These are phyloP conservation scores for Rhizopogon vinicolor DNA, from an alignment of 768 basidiomycete species.

Conservation along the genomic window DNA sequence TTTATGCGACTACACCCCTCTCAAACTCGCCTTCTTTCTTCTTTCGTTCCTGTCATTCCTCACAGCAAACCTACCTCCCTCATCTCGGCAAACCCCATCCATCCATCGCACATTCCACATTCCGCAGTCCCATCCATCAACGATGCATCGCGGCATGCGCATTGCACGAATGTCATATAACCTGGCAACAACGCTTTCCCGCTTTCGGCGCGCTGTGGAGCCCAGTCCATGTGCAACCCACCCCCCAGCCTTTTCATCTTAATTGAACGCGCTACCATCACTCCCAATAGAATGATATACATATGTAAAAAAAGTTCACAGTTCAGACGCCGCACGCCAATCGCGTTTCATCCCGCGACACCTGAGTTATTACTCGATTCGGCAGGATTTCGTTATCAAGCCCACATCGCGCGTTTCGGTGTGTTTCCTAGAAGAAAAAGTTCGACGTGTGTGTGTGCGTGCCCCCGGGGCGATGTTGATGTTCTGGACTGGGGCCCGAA, in stretches of 20 bases:
- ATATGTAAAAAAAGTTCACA: background rate
- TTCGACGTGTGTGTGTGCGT: background rate
- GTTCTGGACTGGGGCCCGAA: background rate
- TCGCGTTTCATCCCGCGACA: background rate
- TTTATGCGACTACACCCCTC: background rate
- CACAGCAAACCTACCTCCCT: background rate
- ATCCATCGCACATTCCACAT: no score
- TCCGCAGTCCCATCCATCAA: background rate
- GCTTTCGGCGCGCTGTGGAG: slow-evolving; percentile 1
- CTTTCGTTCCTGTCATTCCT: background rate
- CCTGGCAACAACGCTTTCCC: background rate
- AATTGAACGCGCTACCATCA: background rate
- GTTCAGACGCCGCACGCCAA: background rate
- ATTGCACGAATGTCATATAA: background rate
- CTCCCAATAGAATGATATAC: background rate
- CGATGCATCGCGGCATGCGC: background rate
- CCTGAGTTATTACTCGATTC: background rate
- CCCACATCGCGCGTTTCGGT: background rate
- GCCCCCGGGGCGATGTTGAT: background rate
- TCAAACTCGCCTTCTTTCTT: background rate
- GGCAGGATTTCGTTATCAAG: background rate
- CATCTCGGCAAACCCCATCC: background rate
- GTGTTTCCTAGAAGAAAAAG: background rate
- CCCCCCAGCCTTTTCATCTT: background rate
- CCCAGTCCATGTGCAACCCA: background rate